Conservation (phyloP, 1,284 basidiomycete genomes). For the Stygiomarasmius scandens region DNA sequence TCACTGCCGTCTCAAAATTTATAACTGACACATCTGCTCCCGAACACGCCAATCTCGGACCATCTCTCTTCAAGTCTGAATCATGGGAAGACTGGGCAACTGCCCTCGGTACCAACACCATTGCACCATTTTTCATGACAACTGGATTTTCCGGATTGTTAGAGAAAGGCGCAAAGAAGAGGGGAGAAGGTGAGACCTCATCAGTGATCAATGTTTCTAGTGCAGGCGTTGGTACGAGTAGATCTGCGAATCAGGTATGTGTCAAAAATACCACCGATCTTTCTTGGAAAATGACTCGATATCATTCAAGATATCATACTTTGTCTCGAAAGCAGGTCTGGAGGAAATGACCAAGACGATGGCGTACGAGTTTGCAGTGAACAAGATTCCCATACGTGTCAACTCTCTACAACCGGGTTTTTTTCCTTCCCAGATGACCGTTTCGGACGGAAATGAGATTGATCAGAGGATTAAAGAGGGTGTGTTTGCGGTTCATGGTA, state of each 20-base stretch:
- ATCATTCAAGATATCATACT: conserved; percentile 38
- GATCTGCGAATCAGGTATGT: neutral
- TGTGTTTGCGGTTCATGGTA: too few relatives aligned
- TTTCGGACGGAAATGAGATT: conserved; percentile 16
- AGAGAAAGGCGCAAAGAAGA: conserved; percentile 25
- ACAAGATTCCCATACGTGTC: conserved; percentile 31
- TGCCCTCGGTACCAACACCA: conserved; percentile 27
- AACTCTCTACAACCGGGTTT: conserved; percentile 35
- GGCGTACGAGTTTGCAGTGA: conserved; percentile 33
- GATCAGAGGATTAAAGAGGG: conserved; percentile 11
- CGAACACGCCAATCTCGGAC: conserved; percentile 12
- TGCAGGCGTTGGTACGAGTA: conserved; percentile 24
- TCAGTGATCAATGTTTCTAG: conserved; percentile 37
- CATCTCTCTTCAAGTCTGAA: conserved; percentile 27
- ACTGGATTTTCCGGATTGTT: conserved; percentile 35
- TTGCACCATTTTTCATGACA: conserved; percentile 33
- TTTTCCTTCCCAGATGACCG: conserved; percentile 32
- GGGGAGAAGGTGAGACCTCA: conserved; percentile 21
- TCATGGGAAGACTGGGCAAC: conserved; percentile 29
- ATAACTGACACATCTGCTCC: neutral
- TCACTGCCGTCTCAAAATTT: neutral
- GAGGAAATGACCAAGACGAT: conserved; percentile 34
- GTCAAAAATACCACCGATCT: too few relatives aligned
- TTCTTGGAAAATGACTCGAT: too few relatives aligned
- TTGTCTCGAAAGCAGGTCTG: conserved; percentile 31